Evolutionary conservation across 148 eudicot genomes (phyloP).

Genomic region (Selenicereus undatus): DNA sequence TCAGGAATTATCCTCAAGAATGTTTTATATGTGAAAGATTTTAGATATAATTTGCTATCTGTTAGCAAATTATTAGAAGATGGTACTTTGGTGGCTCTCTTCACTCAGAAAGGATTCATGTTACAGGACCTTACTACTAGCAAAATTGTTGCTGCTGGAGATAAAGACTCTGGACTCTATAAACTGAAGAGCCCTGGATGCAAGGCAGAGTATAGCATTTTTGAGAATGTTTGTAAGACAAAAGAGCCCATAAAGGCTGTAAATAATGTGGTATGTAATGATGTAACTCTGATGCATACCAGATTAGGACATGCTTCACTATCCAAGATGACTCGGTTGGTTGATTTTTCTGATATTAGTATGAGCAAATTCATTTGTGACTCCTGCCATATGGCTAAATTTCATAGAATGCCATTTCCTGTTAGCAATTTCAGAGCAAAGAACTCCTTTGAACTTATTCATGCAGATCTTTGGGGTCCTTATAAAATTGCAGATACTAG

Average conservation of each 20-base stretch:
- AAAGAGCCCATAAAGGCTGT: background rate
- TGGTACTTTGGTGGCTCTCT: too few species aligned
- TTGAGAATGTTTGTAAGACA: too few species aligned
- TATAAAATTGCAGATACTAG: background rate
- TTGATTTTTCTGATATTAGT: background rate
- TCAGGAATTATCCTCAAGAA: too few species aligned
- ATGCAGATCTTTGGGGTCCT: conserved; percentile 1
- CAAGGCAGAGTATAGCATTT: background rate
- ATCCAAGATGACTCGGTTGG: background rate
- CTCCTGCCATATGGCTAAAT: background rate
- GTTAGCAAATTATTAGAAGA: too few species aligned
- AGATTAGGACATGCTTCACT: conserved; percentile 6
- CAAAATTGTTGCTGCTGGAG: background rate
- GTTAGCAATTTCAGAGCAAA: background rate
- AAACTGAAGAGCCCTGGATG: background rate
- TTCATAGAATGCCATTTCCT: background rate
- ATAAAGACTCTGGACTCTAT: background rate
- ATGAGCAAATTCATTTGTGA: background rate
- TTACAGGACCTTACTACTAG: background rate
- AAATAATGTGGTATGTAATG: background rate
- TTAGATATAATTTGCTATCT: too few species aligned
- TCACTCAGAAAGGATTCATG: background rate
- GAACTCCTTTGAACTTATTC: background rate
- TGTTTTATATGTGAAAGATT: too few species aligned
- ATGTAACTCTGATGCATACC: background rate